phyloP scores from a whole-genome alignment of 2,329 filamentous ascomycete genomes.

The Diaporthe ilicicola region DNA sequence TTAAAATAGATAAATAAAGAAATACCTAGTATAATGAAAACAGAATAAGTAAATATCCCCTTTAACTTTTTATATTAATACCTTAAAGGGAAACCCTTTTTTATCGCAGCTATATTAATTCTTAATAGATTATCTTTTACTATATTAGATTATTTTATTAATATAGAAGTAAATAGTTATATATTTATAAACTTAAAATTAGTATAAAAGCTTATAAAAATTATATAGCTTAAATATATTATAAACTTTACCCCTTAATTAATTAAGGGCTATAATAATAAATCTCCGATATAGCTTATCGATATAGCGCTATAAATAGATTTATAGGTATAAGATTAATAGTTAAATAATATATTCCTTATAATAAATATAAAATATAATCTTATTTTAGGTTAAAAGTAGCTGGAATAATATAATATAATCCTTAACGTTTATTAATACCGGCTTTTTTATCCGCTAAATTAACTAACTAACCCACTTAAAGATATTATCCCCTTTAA shows the following conservation, averaged over 20 bases:
- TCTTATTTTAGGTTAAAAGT: not conserved
- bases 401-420: not conserved
- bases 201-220: not conserved
- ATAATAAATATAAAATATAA: slow-evolving; percentile 10
- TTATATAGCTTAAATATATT: not conserved
- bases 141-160: too few species aligned
- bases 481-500: not conserved
- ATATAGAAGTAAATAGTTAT: not conserved
- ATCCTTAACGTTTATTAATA: too few species aligned
- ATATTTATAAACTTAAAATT: slow-evolving; percentile 4
- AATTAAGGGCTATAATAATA: not conserved
- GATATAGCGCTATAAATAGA: not conserved
- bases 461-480: not conserved
- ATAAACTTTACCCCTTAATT: not conserved
- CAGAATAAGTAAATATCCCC: too few species aligned
- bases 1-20: too few species aligned
- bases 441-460: not conserved
- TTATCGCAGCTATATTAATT: too few species aligned
- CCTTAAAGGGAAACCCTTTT: too few species aligned
- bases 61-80: too few species aligned
- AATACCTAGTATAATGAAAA: too few species aligned
- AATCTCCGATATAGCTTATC: not conserved
- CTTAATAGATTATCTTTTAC: not conserved
- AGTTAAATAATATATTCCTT: too few species aligned
- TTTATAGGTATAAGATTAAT: not conserved